Evolutionary conservation across 306 rosid genomes (phyloP), one percentile per base, ranked within the genome.

Genomic region (Quercus rubra): DNA sequence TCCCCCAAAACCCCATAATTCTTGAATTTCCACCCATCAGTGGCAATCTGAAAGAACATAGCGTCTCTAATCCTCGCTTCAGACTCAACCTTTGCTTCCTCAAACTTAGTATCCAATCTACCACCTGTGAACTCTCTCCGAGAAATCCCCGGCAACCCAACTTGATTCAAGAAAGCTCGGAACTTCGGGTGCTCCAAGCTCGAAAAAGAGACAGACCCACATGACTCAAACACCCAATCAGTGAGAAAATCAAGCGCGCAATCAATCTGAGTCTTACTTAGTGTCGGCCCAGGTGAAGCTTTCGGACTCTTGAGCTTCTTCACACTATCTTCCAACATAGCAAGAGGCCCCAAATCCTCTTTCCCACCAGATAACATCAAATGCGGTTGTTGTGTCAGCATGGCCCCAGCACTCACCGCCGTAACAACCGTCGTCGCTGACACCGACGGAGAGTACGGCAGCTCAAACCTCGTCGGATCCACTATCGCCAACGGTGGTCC

Each of bases 221-320:
- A 88, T 3, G 97, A 89, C 70, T 94, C 97, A 18, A 85, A 91
- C 0, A 94, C 92, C 98, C 98, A 94, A 79, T 94, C 98, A 49
- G 89, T 85, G 3, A 94, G 87, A 76, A 63, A 90, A 71, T 91
- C 97, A 18, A 94, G 46, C 1, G 98, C 98, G 59, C 77, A 79
- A 9, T 94, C 93, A 43, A 88, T 85, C 80, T 89, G 98, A 13
- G 70, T 58, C 84, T 91, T 92, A 73, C 84, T 84, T 41, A 94
- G 90, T 46, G 86, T 79, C 46, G 90, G 89, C 25, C 97, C 93
- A 2, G 93, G 97, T 5, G 97, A 92, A 13, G 97, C 87, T 64
- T 94, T 92, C 1, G 98, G 98, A 81, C 98, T 94, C 83, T 92
- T 94, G 4, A 94, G 86, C 92, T 90, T 94, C 92, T 94, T 94